phyloP scores from a whole-genome alignment of 75 land plant species.

The Chamaecyparis obtusa region DNA sequence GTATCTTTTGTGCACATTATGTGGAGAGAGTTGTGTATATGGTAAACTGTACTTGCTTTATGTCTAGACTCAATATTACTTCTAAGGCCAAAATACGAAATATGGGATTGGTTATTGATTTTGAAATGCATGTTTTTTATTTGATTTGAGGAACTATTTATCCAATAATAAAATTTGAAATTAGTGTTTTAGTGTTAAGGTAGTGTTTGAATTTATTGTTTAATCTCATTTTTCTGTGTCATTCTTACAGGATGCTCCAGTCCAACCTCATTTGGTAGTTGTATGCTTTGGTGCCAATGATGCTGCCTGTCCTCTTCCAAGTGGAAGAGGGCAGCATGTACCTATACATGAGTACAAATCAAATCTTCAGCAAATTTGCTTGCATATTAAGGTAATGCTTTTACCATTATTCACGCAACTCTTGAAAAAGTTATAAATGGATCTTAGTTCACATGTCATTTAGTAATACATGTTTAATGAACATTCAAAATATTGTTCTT shows the following conservation, averaged over 20 bases:
- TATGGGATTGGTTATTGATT: background rate
- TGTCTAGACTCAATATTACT: too few species aligned
- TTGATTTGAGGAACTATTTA: background rate
- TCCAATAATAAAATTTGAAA: background rate
- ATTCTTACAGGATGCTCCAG: conserved; percentile 23
- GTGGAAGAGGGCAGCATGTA: conserved; percentile 45
- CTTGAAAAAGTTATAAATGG: background rate
- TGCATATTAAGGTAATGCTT: conserved; percentile 27
- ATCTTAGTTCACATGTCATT: background rate
- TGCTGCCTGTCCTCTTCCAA: conserved; percentile 47
- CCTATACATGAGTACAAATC: conserved; percentile 37
- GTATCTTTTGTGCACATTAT: too few species aligned
- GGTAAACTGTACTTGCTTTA: too few species aligned
- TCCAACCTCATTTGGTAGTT: conserved; percentile 38
- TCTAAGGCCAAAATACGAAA: too few species aligned
- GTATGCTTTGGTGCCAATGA: conserved; percentile 51
- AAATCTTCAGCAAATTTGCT: conserved; percentile 27
- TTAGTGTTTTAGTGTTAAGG: background rate
- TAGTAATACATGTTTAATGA: background rate
- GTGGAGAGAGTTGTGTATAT: too few species aligned
- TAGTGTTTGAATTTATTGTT: background rate
- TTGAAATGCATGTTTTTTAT: background rate
- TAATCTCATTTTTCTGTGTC: background rate
- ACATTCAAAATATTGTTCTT: background rate
- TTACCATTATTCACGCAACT: background rate